phyloP scores from a whole-genome alignment of 495 filamentous ascomycete species.

The Penicillium fimorum region DNA sequence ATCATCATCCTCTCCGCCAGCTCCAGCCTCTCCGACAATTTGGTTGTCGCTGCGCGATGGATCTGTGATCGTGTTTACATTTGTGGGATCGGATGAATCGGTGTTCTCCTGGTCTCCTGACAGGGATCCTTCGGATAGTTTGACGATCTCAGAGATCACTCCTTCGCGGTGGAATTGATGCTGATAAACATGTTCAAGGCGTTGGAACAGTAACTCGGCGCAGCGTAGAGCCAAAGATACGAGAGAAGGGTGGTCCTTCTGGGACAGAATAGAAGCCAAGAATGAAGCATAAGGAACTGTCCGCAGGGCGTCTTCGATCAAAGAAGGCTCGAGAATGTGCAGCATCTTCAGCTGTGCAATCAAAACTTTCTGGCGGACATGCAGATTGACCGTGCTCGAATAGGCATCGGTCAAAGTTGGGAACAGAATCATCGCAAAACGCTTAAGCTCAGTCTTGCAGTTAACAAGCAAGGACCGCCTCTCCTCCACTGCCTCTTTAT shows the following conservation, averaged over 20 bases:
- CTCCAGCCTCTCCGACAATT: not conserved
- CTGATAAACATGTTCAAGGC: constrained; percentile 82
- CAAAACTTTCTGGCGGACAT: constrained; percentile 94
- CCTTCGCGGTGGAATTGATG: constrained; percentile 98
- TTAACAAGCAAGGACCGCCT: constrained; percentile 71
- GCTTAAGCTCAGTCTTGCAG: constrained; percentile 81
- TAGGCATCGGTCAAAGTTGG: constrained; percentile 97
- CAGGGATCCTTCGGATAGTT: constrained; percentile 59
- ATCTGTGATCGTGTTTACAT: constrained; percentile 27
- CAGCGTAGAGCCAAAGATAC: constrained; percentile 86
- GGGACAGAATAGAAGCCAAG: constrained; percentile 90
- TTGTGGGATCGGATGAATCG: constrained; percentile 8
- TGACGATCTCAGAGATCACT: constrained; percentile 86
- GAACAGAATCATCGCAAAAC: constrained; percentile 93
- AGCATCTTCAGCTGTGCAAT: constrained; percentile 97
- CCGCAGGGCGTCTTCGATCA: constrained; percentile 85
- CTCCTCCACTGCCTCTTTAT: constrained; percentile 70
- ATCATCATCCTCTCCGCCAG: constrained; percentile 47
- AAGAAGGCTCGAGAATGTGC: constrained; percentile 80
- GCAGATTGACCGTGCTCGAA: constrained; percentile 97
- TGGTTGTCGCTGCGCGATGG: not conserved
- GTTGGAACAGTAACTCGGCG: constrained; percentile 79
- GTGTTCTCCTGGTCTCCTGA: constrained; percentile 34
- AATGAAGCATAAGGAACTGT: constrained; percentile 96
- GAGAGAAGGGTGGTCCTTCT: constrained; percentile 86